These are phyloP conservation scores for Monosporozyma aerobia DNA, from an alignment of 805 yeast species.

Conservation along the genomic window DNA sequence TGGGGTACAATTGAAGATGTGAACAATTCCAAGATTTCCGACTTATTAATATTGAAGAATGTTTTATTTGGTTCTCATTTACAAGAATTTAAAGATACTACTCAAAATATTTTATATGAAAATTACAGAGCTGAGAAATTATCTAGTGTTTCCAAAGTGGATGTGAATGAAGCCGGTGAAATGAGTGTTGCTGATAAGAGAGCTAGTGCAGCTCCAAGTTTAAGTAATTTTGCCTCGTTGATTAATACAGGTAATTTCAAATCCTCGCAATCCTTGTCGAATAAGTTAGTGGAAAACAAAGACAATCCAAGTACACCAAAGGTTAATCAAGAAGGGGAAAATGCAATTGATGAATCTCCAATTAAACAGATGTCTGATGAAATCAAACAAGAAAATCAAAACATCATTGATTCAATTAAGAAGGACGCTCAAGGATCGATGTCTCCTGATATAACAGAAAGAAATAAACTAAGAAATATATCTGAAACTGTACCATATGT, in stretches of 20 bases:
- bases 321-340: conserved; percentile 1
- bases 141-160: conserved; percentile 35
- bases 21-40: conserved; percentile 42
- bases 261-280: conserved; percentile 20
- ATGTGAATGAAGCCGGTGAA: background rate
- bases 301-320: conserved; percentile 19
- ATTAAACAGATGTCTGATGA: conserved; percentile 31
- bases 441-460: conserved; percentile 30
- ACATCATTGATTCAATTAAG: conserved; percentile 30
- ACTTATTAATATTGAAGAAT: conserved; percentile 48
- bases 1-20: conserved; percentile 52
- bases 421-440: conserved; percentile 25
- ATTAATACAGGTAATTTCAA: conserved; percentile 29
- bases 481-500: conserved; percentile 83
- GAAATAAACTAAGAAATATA: conserved; percentile 62
- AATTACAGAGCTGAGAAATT: conserved; percentile 72
- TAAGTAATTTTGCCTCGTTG: conserved; percentile 30
- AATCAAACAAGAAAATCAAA: conserved; percentile 32
- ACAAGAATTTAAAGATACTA: conserved; percentile 71
- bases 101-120: conserved; percentile 69
- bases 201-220: conserved; percentile 29
- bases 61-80: conserved; percentile 77
- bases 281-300: conserved; percentile 8
- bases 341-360: conserved; percentile 26
- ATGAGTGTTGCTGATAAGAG: conserved; percentile 9